Percentiles rank a stretch among this genome's conserved stretches.
Evolutionary conservation across 2,329 filamentous ascomycete genomes (phyloP).

Genomic region (Blumeria hordei): DNA sequence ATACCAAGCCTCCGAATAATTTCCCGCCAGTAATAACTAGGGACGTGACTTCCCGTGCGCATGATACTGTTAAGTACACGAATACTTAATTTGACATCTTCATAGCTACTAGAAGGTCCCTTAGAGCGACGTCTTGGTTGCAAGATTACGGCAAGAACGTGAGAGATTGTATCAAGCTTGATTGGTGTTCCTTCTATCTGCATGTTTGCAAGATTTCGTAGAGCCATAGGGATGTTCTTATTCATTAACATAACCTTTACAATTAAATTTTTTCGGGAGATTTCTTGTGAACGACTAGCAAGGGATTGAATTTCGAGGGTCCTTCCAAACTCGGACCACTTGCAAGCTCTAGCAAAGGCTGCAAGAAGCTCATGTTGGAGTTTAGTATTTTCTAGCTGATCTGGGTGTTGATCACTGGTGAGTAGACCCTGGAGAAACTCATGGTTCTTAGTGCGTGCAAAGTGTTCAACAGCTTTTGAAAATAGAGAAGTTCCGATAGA

Average conservation of each 20-base stretch:
- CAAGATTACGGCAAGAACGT: conserved; percentile 19
- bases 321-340: conserved; percentile 27
- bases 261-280: conserved; percentile 22
- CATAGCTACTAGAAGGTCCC: conserved; percentile 4
- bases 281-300: conserved; percentile 16
- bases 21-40: conserved; percentile 27
- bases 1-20: conserved; percentile 34
- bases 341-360: conserved; percentile 24
- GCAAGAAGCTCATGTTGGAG: conserved; percentile 29
- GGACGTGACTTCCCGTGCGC: conserved; percentile 19
- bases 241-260: conserved; percentile 17
- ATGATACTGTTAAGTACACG: conserved; percentile 24
- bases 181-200: conserved; percentile 19
- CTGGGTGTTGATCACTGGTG: conserved; percentile 38
- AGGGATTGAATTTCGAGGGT: conserved; percentile 28
- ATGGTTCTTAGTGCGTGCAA: conserved; percentile 30
- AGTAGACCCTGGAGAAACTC: conserved; percentile 11
- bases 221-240: conserved; percentile 14
- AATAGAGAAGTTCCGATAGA: conserved; percentile 38
- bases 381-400: conserved; percentile 29
- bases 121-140: conserved; percentile 15
- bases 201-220: conserved; percentile 22
- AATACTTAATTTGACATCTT: conserved; percentile 17
- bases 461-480: conserved; percentile 35
- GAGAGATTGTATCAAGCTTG: conserved; percentile 19